phyloP scores from a whole-genome alignment of 768 basidiomycete genomes.

The Ramaria sp. region DNA sequence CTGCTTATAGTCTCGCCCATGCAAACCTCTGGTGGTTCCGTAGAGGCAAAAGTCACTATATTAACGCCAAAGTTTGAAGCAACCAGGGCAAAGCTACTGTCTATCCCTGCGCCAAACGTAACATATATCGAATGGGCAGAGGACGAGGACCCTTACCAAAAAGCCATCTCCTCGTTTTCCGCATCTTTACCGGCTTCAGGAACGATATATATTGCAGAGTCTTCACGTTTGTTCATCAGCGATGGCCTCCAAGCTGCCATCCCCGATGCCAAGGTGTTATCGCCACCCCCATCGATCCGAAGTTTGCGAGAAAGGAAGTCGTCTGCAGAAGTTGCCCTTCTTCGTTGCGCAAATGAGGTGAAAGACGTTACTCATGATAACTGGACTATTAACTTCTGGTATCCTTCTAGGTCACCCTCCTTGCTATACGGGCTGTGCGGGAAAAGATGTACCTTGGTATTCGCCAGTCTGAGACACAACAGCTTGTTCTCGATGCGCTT shows the following conservation, averaged over 20 bases:
- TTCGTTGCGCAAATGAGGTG: constrained; percentile 77
- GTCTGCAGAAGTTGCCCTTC: constrained; percentile 50
- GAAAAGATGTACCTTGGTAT: constrained; percentile 58
- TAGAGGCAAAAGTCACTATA: constrained; percentile 39
- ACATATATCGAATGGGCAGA: constrained; percentile 38
- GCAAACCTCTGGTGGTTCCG: constrained; percentile 14
- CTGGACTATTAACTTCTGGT: neutral
- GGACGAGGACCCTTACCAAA: constrained; percentile 52
- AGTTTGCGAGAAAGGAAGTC: constrained; percentile 68
- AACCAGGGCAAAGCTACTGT: constrained; percentile 51
- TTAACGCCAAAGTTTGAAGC: constrained; percentile 73
- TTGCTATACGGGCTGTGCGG: constrained; percentile 59
- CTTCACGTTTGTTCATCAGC: constrained; percentile 49
- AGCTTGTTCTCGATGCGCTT: constrained; percentile 48
- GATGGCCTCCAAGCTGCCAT: constrained; percentile 46
- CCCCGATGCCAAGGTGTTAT: constrained; percentile 25
- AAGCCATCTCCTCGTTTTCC: constrained; percentile 27
- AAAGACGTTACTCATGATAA: neutral
- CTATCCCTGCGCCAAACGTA: constrained; percentile 35
- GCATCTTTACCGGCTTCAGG: constrained; percentile 18
- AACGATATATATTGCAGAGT: constrained; percentile 49
- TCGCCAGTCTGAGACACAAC: constrained; percentile 56
- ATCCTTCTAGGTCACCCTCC: constrained; percentile 51
- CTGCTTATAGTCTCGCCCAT: constrained; percentile 46
- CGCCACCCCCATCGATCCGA: constrained; percentile 44